phyloP scores from a whole-genome alignment of 345 rosid species.

The Adansonia digitata region DNA sequence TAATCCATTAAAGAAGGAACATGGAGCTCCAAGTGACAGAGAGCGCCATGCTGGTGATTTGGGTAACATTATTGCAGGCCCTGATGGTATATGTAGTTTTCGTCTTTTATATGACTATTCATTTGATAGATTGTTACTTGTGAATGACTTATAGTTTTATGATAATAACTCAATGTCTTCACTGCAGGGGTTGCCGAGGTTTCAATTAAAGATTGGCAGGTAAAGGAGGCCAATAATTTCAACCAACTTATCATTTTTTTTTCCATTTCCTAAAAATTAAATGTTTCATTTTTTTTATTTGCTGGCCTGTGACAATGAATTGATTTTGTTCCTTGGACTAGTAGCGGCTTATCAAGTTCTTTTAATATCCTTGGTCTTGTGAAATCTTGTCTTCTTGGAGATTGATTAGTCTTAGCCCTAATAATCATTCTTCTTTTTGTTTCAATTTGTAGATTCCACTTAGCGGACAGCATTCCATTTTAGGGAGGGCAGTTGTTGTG shows the following conservation, averaged over 20 bases:
- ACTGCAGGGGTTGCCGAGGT: conserved; percentile 83
- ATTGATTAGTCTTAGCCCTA: background rate
- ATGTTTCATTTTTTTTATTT: background rate
- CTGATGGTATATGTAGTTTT: conserved; percentile 50
- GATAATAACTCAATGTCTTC: conserved; percentile 10
- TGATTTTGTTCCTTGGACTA: conserved; percentile 1
- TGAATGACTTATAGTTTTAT: background rate
- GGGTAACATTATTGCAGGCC: conserved; percentile 77
- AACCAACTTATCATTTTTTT: background rate
- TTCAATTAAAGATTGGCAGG: conserved; percentile 62
- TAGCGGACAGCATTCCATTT: conserved; percentile 63
- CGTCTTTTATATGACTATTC: background rate
- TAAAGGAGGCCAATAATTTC: conserved; percentile 13
- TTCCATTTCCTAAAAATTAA: background rate
- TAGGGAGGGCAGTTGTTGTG: conserved; percentile 90
- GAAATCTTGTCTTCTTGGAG: background rate
- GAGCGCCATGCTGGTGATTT: conserved; percentile 95
- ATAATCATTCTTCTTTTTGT: conserved; percentile 9
- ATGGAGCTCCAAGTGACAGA: conserved; percentile 65
- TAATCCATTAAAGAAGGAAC: conserved; percentile 77
- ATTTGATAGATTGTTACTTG: background rate
- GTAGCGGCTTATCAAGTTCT: background rate
- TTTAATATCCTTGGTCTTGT: background rate
- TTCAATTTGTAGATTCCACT: conserved; percentile 67
- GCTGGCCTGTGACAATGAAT: background rate